Base-by-base conservation (phyloP, 768 basidiomycete genomes). In the Termitomyces sp. region DNA sequence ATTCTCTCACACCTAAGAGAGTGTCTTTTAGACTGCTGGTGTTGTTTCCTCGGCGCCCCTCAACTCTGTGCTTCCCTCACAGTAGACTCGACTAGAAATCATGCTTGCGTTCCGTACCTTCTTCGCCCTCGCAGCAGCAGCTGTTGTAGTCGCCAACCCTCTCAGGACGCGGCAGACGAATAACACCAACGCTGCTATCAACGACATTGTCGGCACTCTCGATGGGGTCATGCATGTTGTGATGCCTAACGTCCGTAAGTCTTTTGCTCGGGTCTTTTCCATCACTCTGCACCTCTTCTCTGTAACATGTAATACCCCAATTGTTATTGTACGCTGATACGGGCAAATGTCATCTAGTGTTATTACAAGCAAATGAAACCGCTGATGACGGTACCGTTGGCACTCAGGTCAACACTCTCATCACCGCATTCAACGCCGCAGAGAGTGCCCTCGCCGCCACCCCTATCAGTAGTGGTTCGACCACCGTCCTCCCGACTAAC, bases 161-260 rank as follows among this genome's bases (percentile, higher is more conserved):
- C 64, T 74, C 55, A 36, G 50, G 40, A 44, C 61, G 43, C 69
- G 72, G 54, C 72, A 73, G 63, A 43, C 66, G 35, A 66, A 69
- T 24, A 74, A 73, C 60, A 74, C 72, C 48, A 73, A 73, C 46
- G 43, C 62, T 18, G 65, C 64, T 6, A 72, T 74, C 56, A 55
- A 59, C 28, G 50, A 60, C 26, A 64, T 68, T 32, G 57, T 75
- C 58, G 67, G 67, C 49, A 36, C n/a, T 3, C 66, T 75, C 36
- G 65, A 68, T n/a, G 33, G 56, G 18, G 45, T 32, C 26, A 56
- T 68, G 28, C 71, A 65, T 53, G 33, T 61, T 24, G 58, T 54
- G 32, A 62, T 69, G 16, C 66, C 66, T 43, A 64, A 53, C 42
- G 66, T 74, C 56, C 57, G 73, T 74, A 51, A 38, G 69, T 65